Evolutionary conservation across 208 protist genomes (phyloP).

Genomic region (Leishmania martiniquensis): DNA sequence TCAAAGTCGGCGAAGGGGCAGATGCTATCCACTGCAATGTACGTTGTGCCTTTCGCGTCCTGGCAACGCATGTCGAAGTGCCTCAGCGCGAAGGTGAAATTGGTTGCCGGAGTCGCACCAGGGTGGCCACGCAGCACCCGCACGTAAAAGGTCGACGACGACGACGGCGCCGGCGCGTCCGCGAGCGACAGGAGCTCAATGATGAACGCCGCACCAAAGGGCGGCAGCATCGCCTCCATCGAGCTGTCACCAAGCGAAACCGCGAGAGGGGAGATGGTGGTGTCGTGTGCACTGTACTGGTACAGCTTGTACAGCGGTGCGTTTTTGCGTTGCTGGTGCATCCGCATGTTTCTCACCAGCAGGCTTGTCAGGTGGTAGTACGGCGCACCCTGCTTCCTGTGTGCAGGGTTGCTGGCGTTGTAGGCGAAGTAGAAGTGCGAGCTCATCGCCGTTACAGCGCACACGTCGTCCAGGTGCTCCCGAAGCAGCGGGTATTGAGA

Average conservation of each 20-base stretch:
- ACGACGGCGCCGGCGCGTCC: background rate
- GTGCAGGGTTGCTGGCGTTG: conserved; percentile 39
- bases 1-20: conserved; percentile 66
- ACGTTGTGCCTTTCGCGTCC: conserved; percentile 31
- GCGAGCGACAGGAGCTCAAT: conserved; percentile 50
- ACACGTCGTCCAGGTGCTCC: conserved; percentile 37
- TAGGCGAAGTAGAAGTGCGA: conserved; percentile 44
- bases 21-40: conserved; percentile 43
- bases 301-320: conserved; percentile 49
- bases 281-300: conserved; percentile 83
- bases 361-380: conserved; percentile 50
- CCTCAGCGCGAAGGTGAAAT: conserved; percentile 45
- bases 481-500: conserved; percentile 34
- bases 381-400: conserved; percentile 55
- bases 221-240: conserved; percentile 50
- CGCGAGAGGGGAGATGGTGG: conserved; percentile 53
- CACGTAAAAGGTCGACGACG: conserved; percentile 31
- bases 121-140: conserved; percentile 58
- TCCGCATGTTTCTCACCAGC: conserved; percentile 48
- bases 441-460: conserved; percentile 31
- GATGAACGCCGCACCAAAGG: conserved; percentile 61
- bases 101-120: conserved; percentile 40
- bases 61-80: conserved; percentile 48
- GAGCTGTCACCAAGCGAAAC: conserved; percentile 52
- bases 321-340: conserved; percentile 23